Conservation (phyloP, 2,329 filamentous ascomycete species). For the Paracorniculantispora psalliotae region DNA sequence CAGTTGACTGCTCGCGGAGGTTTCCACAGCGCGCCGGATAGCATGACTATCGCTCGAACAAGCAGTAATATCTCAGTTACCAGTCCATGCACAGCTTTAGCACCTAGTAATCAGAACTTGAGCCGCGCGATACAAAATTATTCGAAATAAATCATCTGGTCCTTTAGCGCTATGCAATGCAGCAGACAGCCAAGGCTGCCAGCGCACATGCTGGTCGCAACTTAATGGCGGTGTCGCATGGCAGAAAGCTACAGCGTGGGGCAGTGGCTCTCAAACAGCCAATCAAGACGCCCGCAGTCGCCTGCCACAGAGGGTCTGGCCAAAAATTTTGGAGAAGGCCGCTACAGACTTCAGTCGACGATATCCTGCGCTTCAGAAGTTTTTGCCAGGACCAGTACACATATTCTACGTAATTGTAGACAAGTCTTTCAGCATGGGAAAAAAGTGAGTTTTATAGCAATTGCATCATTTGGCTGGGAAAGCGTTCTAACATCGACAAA, state of each 20-base stretch:
- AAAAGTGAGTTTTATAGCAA: conserved; percentile 15
- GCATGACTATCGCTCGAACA: no score
- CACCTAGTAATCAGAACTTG: no score
- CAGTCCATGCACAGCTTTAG: no score
- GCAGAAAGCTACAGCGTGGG: background rate
- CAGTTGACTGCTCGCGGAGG: no score
- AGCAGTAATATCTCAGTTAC: no score
- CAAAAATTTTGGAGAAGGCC: conserved; percentile 10
- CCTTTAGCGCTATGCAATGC: no score
- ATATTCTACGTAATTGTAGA: background rate
- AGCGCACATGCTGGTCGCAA: background rate
- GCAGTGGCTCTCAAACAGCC: background rate
- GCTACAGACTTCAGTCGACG: background rate
- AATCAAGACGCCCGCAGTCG: background rate
- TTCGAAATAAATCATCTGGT: no score
- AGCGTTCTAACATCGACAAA: conserved; percentile 19
- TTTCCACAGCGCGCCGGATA: no score
- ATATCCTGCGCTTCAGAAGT: background rate
- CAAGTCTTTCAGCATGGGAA: conserved; percentile 15
- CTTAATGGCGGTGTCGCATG: conserved; percentile 6
- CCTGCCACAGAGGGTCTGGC: background rate
- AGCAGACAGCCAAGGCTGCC: no score
- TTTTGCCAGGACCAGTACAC: background rate
- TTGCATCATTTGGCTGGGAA: background rate
- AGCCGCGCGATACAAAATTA: no score